Conservation (phyloP, 2,329 filamentous ascomycete genomes). For the Alternaria sp. region DNA sequence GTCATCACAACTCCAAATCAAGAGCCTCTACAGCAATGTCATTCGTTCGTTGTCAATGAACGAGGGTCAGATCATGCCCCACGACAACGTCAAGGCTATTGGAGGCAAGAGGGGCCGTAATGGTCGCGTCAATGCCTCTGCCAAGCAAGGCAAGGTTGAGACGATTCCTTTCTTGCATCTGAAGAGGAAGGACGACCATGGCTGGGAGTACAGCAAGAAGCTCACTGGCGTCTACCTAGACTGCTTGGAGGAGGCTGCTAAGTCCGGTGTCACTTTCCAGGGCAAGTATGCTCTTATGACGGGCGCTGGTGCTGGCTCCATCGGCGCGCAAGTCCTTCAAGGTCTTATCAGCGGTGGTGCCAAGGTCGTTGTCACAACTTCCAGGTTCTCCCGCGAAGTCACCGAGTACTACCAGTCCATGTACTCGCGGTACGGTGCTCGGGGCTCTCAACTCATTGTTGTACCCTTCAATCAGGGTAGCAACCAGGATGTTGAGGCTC, state of each 20-base stretch:
- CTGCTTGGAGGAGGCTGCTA: constrained; percentile 87
- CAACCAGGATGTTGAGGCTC: constrained; percentile 94
- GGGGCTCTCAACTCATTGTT: constrained; percentile 94
- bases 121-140: constrained; percentile 60
- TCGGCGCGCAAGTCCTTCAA: constrained; percentile 95
- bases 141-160: constrained; percentile 88
- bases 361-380: constrained; percentile 96
- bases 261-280: constrained; percentile 86
- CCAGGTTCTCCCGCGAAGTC: constrained; percentile 93
- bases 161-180: constrained; percentile 97
- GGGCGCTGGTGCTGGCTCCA: constrained; percentile 95
- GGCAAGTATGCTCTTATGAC: constrained; percentile 98
- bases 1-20: constrained; percentile 95
- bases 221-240: constrained; percentile 92
- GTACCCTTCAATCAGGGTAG: constrained; percentile 99
- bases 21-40: constrained; percentile 91
- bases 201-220: constrained; percentile 99
- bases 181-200: constrained; percentile 90
- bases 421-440: constrained; percentile 92
- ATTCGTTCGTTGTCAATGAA: constrained; percentile 96
- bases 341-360: constrained; percentile 96
- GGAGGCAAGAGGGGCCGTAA: constrained; percentile 67
- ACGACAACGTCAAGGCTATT: constrained; percentile 75
- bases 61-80: constrained; percentile 93
- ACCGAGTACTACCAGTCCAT: constrained; percentile 99